A percentile compares a stretch with the other conserved stretches of the same genome.
phyloP scores from a whole-genome alignment of 805 yeast species.

The Metschnikowia gelsemii region DNA sequence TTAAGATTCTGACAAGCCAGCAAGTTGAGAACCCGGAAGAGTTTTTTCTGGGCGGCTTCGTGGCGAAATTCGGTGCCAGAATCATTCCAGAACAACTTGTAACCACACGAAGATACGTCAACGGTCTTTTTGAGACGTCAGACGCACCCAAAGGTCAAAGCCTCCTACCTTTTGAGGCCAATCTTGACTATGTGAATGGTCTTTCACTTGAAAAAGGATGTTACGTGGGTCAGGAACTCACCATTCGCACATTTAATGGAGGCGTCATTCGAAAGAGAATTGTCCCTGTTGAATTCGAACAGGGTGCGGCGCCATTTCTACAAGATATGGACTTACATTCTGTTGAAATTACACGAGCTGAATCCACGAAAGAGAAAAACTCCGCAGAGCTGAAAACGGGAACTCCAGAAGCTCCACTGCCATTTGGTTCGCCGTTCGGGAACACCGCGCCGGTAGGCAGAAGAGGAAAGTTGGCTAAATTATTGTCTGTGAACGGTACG shows the following conservation, averaged over 20 bases:
- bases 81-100: conserved; percentile 59
- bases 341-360: conserved; percentile 18
- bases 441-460: conserved; percentile 22
- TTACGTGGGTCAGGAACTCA: conserved; percentile 93
- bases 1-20: conserved; percentile 43
- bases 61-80: conserved; percentile 31
- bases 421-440: conserved; percentile 21
- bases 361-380: not conserved
- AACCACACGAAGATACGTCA: conserved; percentile 39
- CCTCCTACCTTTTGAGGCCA: conserved; percentile 76
- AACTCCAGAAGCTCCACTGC: not conserved
- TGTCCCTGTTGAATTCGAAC: conserved; percentile 56
- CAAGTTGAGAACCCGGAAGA: conserved; percentile 14
- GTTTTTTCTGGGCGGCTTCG: conserved; percentile 31
- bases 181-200: conserved; percentile 78
- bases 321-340: conserved; percentile 14
- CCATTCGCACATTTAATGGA: conserved; percentile 80
- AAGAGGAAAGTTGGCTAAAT: conserved; percentile 42
- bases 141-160: conserved; percentile 33
- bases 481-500: conserved; percentile 56
- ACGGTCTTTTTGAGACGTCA: conserved; percentile 40
- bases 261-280: conserved; percentile 83
- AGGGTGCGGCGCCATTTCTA: conserved; percentile 9
- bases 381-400: conserved; percentile 11
- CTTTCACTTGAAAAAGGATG: conserved; percentile 91